Evolutionary conservation across 352 stramenopile genomes (phyloP), one percentile per base, ranked within the genome.

Genomic region (Phytophthora multivora): DNA sequence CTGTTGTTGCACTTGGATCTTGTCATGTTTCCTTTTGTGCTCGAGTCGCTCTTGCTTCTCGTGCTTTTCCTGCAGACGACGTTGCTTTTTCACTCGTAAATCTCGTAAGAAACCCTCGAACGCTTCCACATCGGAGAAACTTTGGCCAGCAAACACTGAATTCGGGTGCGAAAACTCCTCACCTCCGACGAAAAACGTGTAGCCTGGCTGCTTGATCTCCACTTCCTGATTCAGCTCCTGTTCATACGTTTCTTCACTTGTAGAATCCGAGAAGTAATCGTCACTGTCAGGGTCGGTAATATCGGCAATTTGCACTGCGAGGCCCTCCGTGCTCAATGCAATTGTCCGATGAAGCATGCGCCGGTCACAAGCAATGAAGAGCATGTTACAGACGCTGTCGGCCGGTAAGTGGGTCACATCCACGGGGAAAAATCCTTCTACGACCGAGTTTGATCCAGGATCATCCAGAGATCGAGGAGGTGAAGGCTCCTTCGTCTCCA

Each of bases 351-450:
- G 72, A 49, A 89, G 78, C 54, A 89, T 66, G 21, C 82, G 63
- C 40, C 66, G 71, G 66, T 89, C 77, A 55, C 75, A 83, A 40
- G 79, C 69, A 43, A 89, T 75, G 55, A 89, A 87, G 31, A 89
- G 52, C 36, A 89, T 71, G 43, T 89, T 66, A 23, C 73, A 84
- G 6, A 87, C 77, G 15, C 66, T 73, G 25, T 84, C 77, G 7
- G 66, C 47, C 8, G 72, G 69, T 16, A 89, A 62, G 8, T 79
- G 73, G 8, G 42, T 59, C 35, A 89, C 77, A 19, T 80, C 67
- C 13, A 87, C 45, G 3, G 70, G 48, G 39, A 86, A 78, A 16
- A 50, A 75, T 4, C 79, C 79, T 45, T 66, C 56, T 2, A 86
- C 35, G 25, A 75, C 61, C 2, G 63, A 45, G 21, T 53, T 59